Evolutionary conservation across 1,284 basidiomycete genomes (phyloP), one percentile per base, ranked within the genome.

Genomic region (Sanguinoderma infundibulare): DNA sequence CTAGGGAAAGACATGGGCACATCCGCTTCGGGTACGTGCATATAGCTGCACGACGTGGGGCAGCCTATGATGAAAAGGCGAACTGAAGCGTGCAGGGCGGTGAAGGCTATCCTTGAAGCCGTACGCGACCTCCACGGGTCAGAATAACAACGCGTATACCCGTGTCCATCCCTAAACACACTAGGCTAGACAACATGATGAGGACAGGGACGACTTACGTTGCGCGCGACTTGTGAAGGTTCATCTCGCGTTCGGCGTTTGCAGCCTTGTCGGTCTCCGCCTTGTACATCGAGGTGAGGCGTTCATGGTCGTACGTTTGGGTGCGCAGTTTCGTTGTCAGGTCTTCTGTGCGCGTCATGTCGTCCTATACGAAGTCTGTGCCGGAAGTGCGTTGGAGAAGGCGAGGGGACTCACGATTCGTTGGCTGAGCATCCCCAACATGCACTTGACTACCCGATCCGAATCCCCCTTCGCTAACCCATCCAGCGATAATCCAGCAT

Each of bases 251-350:
- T 75, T 94, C 87, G 54, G 91, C 84, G 61, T 82, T 86, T 38
- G 87, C 86, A n/a, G 86, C 79, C 55, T 79, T 80, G 60, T 89
- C 84, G 17, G 75, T 83, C 51, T 83, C 83, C 22, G 78, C 76
- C 55, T 78, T 81, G 72, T 89, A 81, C 81, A 91, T 87, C 17
- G 84, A 84, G 38, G 77, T 75, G 49, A 95, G 78, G 1, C 94
- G 84, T 69, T 96, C 93, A 61, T 93, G 82, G 69, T 97, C 95
- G 66, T 96, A 96, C 9, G 86, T 83, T 2, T 95, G 76, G 0
- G 91, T 94, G 17, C 92, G 81, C 40, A 93, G 76, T 65, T 92
- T 91, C 0, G 91, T 87, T 0, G 87, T 83, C 4, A 95, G 72
- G 5, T 90, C 84, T 66, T 97, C 95, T 24, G 91, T 86, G n/a